Evolutionary conservation across 257 asterid genomes (phyloP), one percentile per base, ranked within the genome.

Genomic region (Lavandula angustifolia): DNA sequence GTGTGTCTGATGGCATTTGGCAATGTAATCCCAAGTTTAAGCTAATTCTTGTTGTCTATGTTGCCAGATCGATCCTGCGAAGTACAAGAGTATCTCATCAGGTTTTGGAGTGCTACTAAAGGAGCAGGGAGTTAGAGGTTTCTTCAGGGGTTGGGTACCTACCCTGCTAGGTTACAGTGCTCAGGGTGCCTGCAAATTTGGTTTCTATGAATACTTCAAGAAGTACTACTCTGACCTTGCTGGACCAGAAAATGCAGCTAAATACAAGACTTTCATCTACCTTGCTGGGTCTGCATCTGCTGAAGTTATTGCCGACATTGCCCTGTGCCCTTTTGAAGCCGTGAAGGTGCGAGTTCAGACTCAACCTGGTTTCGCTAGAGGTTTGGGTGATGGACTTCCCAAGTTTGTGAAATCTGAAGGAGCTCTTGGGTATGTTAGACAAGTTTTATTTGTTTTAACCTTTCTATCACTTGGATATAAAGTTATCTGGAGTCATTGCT

Each of bases 151-250:
- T 32, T 80, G 85, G 85, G 85, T 80, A 6, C 85, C 85, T 14
- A 80, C 85, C 53, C 60, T 80, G 57, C 63, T 80, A 47, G 85
- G 85, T 70, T 80, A 80, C 78, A 80, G 82, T 10, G 85, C 82
- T 16, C 85, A 80, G 75, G 85, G 85, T 57, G 85, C 85, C 75
- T 76, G 85, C 85, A 80, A 80, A 69, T 80, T 80, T 73, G 85
- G 85, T 29, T 80, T 80, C 61, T 80, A 80, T 50, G 85, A 80
- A 31, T 80, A 52, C 71, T 80, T 80, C 41, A 80, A 80, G 78
- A 80, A 80, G 76, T 76, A 76, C 60, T 80, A 80, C 13, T 60
- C 76, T 29, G 85, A 80, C 73, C 79, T 80, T 50, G 85, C 82
- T 62, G 85, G 85, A 42, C 76, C 85, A 9, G 85, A 76, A 37